These are phyloP conservation scores for Aquilaria malaccensis DNA, from an alignment of 345 rosid species.

Conservation along the genomic window DNA sequence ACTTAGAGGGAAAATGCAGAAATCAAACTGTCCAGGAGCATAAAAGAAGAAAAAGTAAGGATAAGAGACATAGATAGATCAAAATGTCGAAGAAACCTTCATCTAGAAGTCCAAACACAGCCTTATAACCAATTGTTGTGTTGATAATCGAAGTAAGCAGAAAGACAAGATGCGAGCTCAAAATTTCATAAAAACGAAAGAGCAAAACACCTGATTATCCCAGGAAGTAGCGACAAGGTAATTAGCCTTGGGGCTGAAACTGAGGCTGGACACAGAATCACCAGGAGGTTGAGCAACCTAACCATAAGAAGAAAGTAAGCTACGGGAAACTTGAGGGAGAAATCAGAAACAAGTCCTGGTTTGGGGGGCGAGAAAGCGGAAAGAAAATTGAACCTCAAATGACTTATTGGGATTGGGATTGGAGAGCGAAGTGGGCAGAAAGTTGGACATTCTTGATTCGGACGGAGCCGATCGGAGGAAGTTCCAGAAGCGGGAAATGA, in stretches of 20 bases:
- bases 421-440: conserved; percentile 12
- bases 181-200: conserved; percentile 1
- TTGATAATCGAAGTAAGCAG: too few relatives aligned
- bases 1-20: too few relatives aligned
- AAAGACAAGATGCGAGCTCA: not conserved
- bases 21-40: not conserved
- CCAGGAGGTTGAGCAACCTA: conserved; percentile 77
- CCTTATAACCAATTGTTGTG: not conserved
- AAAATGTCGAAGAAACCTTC: too few relatives aligned
- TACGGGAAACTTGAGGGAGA: too few relatives aligned
- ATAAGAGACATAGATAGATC: not conserved
- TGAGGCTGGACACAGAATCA: conserved; percentile 83
- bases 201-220: conserved; percentile 73
- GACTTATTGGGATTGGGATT: conserved; percentile 78
- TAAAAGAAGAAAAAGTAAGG: not conserved
- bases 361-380: not conserved
- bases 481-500: not conserved
- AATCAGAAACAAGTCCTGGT: not conserved
- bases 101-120: too few relatives aligned
- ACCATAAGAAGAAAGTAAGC: not conserved
- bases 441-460: conserved; percentile 4
- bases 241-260: conserved; percentile 92
- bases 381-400: conserved; percentile 36
- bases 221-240: conserved; percentile 82
- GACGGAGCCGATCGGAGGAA: not conserved